These are phyloP conservation scores for Rauvolfia tetraphylla DNA, from an alignment of 257 asterid genomes.

Conservation along the genomic window DNA sequence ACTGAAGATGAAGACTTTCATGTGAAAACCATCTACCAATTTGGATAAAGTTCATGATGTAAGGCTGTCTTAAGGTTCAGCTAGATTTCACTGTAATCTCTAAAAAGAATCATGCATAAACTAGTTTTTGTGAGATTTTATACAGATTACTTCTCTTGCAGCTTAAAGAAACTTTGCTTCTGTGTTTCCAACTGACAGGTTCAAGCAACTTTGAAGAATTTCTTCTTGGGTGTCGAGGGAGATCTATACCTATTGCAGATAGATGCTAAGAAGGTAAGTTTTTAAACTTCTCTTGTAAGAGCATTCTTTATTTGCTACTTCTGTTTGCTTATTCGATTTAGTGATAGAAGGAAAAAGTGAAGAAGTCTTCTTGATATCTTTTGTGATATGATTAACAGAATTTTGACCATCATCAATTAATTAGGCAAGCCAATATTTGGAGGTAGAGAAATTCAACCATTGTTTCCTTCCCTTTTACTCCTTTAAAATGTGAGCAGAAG, in stretches of 20 bases:
- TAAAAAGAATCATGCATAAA: neutral
- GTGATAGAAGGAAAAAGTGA: neutral
- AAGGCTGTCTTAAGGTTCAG: neutral
- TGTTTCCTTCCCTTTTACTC: neutral
- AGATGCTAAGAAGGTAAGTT: slow-evolving; percentile 54
- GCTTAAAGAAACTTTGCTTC: neutral
- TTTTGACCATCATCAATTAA: neutral
- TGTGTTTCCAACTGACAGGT: slow-evolving; percentile 48
- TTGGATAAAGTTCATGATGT: neutral
- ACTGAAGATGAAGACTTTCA: neutral
- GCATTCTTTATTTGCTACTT: neutral
- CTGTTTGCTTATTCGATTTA: neutral
- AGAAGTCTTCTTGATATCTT: neutral
- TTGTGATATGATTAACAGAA: neutral
- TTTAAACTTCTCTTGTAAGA: neutral
- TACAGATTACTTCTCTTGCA: neutral
- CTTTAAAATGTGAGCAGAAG: neutral
- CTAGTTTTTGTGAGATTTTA: neutral
- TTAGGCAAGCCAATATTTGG: neutral
- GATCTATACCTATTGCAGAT: slow-evolving; percentile 76
- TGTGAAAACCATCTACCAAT: neutral
- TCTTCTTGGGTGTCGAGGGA: slow-evolving; percentile 46
- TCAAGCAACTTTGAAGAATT: slow-evolving; percentile 53
- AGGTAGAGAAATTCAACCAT: neutral
- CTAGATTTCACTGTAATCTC: neutral